phyloP scores from a whole-genome alignment of 192 early-diverging fungal genomes.

The Mortierella hygrophila region DNA sequence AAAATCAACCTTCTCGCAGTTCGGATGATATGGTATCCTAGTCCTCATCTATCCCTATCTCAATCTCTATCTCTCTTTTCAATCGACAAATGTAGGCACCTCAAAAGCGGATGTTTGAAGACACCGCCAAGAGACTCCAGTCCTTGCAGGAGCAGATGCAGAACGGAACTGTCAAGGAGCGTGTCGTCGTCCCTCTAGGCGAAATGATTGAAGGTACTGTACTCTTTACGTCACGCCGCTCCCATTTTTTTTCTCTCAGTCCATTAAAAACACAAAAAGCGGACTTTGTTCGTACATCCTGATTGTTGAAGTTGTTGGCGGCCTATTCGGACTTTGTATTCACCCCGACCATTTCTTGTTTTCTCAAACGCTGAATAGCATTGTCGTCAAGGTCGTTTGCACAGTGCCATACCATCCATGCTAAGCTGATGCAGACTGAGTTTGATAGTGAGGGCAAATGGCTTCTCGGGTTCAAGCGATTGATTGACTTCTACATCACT shows the following conservation, averaged over 20 bases:
- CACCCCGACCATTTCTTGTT: not conserved
- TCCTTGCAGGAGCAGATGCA: conserved; percentile 51
- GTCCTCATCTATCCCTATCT: not conserved
- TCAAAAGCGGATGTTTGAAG: conserved; percentile 58
- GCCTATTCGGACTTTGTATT: not conserved
- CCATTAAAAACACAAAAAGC: not conserved
- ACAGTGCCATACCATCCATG: conserved; percentile 54
- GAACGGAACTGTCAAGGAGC: conserved; percentile 47
- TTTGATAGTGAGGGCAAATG: conserved; percentile 65
- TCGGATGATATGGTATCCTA: not conserved
- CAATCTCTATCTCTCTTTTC: not conserved
- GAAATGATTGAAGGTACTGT: conserved; percentile 54
- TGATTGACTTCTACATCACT: conserved; percentile 60
- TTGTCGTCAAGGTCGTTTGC: conserved; percentile 51
- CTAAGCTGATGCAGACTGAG: conserved; percentile 60
- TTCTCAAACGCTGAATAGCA: conserved; percentile 30
- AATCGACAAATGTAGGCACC: conserved; percentile 24
- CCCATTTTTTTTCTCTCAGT: not conserved
- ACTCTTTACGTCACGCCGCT: not conserved
- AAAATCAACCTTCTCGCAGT: not conserved
- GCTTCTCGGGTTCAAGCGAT: conserved; percentile 63
- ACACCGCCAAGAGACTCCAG: conserved; percentile 53
- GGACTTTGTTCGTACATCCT: not conserved
- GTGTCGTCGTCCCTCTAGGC: conserved; percentile 29
- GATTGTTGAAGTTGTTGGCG: not conserved